phyloP scores from a whole-genome alignment of 2,329 filamentous ascomycete genomes.

The Penicillium fuscoglaucum region DNA sequence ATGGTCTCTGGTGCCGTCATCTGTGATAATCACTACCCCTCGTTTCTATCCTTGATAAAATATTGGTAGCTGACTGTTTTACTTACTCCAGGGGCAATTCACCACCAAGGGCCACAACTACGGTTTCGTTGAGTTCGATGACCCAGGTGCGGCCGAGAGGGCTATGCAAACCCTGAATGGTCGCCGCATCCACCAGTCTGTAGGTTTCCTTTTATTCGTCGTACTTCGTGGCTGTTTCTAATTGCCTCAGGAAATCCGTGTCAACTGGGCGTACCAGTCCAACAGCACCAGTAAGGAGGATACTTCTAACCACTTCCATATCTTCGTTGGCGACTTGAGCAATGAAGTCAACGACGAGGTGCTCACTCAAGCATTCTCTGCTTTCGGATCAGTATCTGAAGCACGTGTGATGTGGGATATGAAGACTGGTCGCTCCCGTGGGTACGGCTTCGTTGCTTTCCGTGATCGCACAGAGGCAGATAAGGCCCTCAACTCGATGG shows the following conservation, averaged over 20 bases:
- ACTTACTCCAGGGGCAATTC: constrained; percentile 33
- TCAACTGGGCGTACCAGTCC: constrained; percentile 99
- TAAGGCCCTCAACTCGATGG: constrained; percentile 95
- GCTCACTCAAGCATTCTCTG: constrained; percentile 88
- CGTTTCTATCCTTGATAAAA: background rate
- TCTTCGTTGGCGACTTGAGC: constrained; percentile 95
- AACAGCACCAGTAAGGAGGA: constrained; percentile 94
- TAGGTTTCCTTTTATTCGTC: constrained; percentile 38
- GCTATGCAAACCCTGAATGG: constrained; percentile 98
- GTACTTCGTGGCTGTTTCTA: background rate
- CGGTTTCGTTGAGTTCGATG: constrained; percentile 98
- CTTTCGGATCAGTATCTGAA: constrained; percentile 93
- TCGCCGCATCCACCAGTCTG: constrained; percentile 89
- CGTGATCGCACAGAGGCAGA: constrained; percentile 91
- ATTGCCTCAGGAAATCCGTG: constrained; percentile 78
- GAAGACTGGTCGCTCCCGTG: constrained; percentile 97
- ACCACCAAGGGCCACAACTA: constrained; percentile 98
- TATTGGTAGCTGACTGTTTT: background rate
- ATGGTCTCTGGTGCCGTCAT: background rate
- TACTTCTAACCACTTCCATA: constrained; percentile 97
- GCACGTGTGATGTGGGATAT: constrained; percentile 99
- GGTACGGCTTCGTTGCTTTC: constrained; percentile 97
- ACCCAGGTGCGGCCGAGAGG: constrained; percentile 91
- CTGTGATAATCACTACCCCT: background rate
- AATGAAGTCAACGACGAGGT: constrained; percentile 99